phyloP scores from a whole-genome alignment of 176 grass and related monocot genomes.

The Oryza coarctata region DNA sequence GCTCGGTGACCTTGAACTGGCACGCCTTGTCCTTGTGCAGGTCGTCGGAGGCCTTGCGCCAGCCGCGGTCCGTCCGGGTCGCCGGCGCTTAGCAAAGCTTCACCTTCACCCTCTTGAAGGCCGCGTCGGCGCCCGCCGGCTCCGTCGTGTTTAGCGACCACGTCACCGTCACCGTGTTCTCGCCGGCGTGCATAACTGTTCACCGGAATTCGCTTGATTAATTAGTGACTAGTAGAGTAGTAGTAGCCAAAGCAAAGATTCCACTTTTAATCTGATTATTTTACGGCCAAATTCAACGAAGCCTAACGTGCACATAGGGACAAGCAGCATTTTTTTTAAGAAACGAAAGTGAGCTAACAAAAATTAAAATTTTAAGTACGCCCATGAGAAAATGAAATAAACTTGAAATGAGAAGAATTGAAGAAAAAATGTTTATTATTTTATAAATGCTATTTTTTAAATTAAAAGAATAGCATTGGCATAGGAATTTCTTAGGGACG shows the following conservation, averaged over 20 bases:
- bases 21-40: slow-evolving; percentile 93
- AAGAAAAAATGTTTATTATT: not conserved
- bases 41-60: slow-evolving; percentile 63
- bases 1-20: slow-evolving; percentile 64
- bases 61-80: slow-evolving; percentile 75
- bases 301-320: not conserved
- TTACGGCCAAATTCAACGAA: not conserved
- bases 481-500: not conserved
- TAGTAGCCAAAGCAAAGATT: not conserved
- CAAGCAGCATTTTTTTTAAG: not conserved
- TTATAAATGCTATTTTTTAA: not conserved
- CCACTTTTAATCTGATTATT: not conserved
- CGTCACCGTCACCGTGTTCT: slow-evolving; percentile 53
- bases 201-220: not conserved
- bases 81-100: slow-evolving; percentile 77
- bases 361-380: not conserved
- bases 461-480: slow-evolving; percentile 3
- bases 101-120: slow-evolving; percentile 65
- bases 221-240: not conserved
- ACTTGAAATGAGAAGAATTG: not conserved
- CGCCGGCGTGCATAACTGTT: slow-evolving; percentile 63
- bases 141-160: slow-evolving; percentile 44
- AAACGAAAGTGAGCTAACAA: not conserved
- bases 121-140: slow-evolving; percentile 22
- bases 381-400: not conserved